Conservation (phyloP, 257 asterid genomes). For the Cynanchum wilfordii region DNA sequence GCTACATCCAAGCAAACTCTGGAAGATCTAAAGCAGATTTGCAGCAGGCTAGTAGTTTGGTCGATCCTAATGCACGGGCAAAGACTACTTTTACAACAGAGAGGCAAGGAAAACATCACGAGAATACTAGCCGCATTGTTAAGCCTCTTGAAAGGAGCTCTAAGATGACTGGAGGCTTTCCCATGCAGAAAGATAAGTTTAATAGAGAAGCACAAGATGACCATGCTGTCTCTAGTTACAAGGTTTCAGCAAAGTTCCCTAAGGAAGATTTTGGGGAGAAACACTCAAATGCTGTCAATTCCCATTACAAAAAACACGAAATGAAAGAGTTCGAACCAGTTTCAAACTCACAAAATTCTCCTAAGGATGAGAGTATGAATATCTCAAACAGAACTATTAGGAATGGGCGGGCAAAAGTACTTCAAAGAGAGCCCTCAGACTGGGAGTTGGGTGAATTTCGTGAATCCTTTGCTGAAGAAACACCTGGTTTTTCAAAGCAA, state of each 20-base stretch:
- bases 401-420: constrained; percentile 52
- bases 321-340: constrained; percentile 37
- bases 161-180: constrained; percentile 38
- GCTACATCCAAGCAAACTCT: constrained; percentile 33
- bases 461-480: constrained; percentile 59
- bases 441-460: constrained; percentile 94
- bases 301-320: constrained; percentile 40
- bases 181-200: constrained; percentile 35
- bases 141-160: constrained; percentile 48
- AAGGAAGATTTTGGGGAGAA: constrained; percentile 46
- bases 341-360: constrained; percentile 37
- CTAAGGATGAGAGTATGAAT: constrained; percentile 42
- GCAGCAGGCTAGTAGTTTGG: constrained; percentile 44
- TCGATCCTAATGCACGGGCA: constrained; percentile 36
- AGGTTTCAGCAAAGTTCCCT: constrained; percentile 29
- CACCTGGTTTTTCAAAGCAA: constrained; percentile 40
- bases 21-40: constrained; percentile 41
- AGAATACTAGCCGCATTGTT: constrained; percentile 36
- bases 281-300: constrained; percentile 31
- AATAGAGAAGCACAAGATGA: constrained; percentile 36
- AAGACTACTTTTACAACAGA: constrained; percentile 42
- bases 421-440: constrained; percentile 74
- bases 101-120: constrained; percentile 48
- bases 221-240: constrained; percentile 33
- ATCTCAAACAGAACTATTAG: constrained; percentile 35